These are phyloP conservation scores for Thelonectria olida DNA, from an alignment of 2,329 filamentous ascomycete species.

Conservation along the genomic window DNA sequence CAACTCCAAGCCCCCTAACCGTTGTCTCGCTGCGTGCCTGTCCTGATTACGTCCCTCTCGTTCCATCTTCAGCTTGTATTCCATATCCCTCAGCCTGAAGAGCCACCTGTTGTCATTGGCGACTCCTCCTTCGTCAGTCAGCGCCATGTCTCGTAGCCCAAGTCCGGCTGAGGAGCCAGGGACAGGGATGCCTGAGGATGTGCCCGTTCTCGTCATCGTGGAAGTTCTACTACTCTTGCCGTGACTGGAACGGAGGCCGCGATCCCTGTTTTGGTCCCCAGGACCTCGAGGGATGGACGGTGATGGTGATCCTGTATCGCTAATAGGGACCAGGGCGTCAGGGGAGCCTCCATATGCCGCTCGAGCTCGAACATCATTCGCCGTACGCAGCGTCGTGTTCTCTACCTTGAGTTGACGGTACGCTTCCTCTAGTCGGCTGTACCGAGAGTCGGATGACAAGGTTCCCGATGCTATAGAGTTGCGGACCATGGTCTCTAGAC, in stretches of 20 bases:
- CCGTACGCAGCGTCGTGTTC: slow-evolving; percentile 73
- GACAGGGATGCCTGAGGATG: slow-evolving; percentile 40
- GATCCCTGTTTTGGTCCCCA: slow-evolving; percentile 57
- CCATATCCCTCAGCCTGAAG: slow-evolving; percentile 84
- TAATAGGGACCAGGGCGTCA: slow-evolving; percentile 45
- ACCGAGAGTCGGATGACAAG: slow-evolving; percentile 54
- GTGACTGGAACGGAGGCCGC: slow-evolving; percentile 44
- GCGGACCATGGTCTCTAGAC: slow-evolving; percentile 81
- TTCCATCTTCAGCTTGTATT: slow-evolving; percentile 89
- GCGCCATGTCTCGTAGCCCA: slow-evolving; percentile 41
- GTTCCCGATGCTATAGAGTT: slow-evolving; percentile 66
- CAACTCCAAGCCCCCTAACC: slow-evolving; percentile 78
- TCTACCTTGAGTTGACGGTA: slow-evolving; percentile 72
- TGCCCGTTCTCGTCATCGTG: slow-evolving; percentile 44
- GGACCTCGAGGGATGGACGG: slow-evolving; percentile 63
- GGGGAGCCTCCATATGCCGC: slow-evolving; percentile 53
- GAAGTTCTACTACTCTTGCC: slow-evolving; percentile 42
- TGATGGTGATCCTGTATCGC: slow-evolving; percentile 58
- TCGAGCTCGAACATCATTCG: slow-evolving; percentile 66
- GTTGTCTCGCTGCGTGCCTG: slow-evolving; percentile 81
- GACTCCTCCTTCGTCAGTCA: slow-evolving; percentile 35
- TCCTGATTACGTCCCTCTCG: slow-evolving; percentile 87
- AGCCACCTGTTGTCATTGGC: slow-evolving; percentile 80
- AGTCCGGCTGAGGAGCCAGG: slow-evolving; percentile 36
- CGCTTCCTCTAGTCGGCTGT: slow-evolving; percentile 66